phyloP scores from a whole-genome alignment of 345 rosid genomes.

The Ailanthus altissimus region DNA sequence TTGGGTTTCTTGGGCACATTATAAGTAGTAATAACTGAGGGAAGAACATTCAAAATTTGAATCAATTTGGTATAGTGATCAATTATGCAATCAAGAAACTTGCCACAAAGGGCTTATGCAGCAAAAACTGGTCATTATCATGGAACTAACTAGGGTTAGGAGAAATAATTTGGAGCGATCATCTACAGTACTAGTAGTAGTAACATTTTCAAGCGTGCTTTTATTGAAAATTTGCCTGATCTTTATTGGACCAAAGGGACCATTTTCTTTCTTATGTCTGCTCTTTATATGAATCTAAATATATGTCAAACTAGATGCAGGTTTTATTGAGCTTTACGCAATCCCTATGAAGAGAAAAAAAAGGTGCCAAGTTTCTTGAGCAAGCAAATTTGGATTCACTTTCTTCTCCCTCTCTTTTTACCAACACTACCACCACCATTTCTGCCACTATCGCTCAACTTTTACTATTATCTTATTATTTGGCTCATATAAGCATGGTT shows the following conservation, averaged over 20 bases:
- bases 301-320: background rate
- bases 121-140: background rate
- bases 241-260: constrained; percentile 31
- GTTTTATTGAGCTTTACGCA: constrained; percentile 45
- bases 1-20: too few relatives aligned
- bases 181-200: background rate
- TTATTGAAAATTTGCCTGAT: constrained; percentile 22
- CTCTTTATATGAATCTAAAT: background rate
- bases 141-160: background rate
- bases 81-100: background rate
- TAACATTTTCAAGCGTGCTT: constrained; percentile 21
- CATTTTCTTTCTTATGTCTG: constrained; percentile 28
- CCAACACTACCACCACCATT: background rate
- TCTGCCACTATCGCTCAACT: background rate
- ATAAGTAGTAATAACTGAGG: too few relatives aligned
- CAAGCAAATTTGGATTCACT: constrained; percentile 48
- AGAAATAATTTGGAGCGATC: background rate
- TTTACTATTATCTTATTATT: background rate
- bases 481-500: constrained; percentile 19
- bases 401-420: background rate
- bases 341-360: constrained; percentile 27
- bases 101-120: background rate
- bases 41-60: too few relatives aligned
- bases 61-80: background rate
- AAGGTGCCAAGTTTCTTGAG: constrained; percentile 42